A percentile compares a stretch with the other conserved stretches of the same genome.
Evolutionary conservation across 73 alveolate species (phyloP).

Genomic region (Uronychia setigera): DNA sequence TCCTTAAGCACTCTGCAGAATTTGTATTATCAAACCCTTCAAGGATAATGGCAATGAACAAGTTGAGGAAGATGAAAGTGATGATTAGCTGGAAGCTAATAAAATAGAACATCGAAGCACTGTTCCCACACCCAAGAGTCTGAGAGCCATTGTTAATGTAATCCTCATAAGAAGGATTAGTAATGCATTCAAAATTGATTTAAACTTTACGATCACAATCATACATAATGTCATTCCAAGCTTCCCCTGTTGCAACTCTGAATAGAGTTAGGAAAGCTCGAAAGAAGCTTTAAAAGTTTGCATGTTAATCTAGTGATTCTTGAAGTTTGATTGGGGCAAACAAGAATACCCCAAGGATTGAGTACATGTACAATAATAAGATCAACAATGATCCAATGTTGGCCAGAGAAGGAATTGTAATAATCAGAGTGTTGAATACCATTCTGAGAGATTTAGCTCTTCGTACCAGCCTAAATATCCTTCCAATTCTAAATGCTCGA

Average conservation of each 20-base stretch:
- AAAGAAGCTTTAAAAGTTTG: slow-evolving; percentile 40
- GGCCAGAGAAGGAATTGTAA: slow-evolving; percentile 61
- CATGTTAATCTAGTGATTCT: slow-evolving; percentile 40
- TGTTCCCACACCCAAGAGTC: slow-evolving; percentile 28
- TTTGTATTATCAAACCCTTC: slow-evolving; percentile 66
- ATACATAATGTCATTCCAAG: no score
- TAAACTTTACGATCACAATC: slow-evolving; percentile 13
- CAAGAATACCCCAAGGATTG: no score
- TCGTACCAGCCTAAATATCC: slow-evolving; percentile 61
- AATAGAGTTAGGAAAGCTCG: slow-evolving; percentile 55
- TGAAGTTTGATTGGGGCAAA: slow-evolving; percentile 31
- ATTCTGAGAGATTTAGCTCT: slow-evolving; percentile 61
- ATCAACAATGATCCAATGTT: slow-evolving; percentile 64
- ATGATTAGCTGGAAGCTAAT: slow-evolving; percentile 21
- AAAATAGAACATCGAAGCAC: slow-evolving; percentile 13
- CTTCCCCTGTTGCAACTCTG: slow-evolving; percentile 64
- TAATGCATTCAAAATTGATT: slow-evolving; percentile 11
- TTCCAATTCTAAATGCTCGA: slow-evolving; percentile 68
- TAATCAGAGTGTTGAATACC: slow-evolving; percentile 51
- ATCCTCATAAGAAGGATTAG: slow-evolving; percentile 31
- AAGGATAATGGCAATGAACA: slow-evolving; percentile 71
- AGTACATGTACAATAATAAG: slow-evolving; percentile 49
- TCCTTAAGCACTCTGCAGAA: slow-evolving; percentile 26
- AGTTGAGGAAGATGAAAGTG: no score
- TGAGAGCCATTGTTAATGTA: slow-evolving; percentile 1